Evolutionary conservation across 371 early-diverging fungal species (phyloP), one percentile per base, ranked within the genome.

Genomic region (Coemansia sp.): DNA sequence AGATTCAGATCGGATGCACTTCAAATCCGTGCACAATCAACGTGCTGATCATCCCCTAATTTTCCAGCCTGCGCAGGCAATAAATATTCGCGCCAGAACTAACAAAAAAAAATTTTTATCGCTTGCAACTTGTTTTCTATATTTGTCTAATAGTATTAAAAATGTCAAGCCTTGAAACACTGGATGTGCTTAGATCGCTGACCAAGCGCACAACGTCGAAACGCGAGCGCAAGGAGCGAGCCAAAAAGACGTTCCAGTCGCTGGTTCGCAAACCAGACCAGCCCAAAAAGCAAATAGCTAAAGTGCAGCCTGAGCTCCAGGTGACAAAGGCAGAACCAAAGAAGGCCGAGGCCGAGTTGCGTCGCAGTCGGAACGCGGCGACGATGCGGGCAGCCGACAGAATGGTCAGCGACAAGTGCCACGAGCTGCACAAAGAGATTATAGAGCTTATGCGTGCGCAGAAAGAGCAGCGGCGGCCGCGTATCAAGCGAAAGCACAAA

Each of bases 361-460:
- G 38, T 14, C 66, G 56, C 20, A 39, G 50, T 12, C 41, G 56
- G 30, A 74, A 74, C 53, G 42, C 61, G 3, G 61, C 56, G 20
- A 59, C 65, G 2, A 35, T 74, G 51, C 61, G 61, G n/a, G 65
- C 69, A 0, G 66, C 64, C 31, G 65, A 61, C 45, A 61, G 61
- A 31, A 48, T 74, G 36, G 45, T 61, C 34, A 65, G 55, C 10
- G 10, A 51, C 14, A 65, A 66, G 42, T 58, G 58, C 60, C 54
- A 59, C 59, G 63, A 48, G 42, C n/a, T 75, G 59, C 70, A 69
- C 45, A 47, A 48, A 30, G 61, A 69, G 9, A 47, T 75, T 8
- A 4, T 75, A 20, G 75, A 75, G 59, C 65, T 75, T 16, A 5
- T 75, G 55, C 54, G 61, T n/a, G 75, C 75, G 12, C 65, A 65